These are phyloP conservation scores for Trichoderma sp. DNA, from an alignment of 2,329 filamentous ascomycete species.

Conservation along the genomic window DNA sequence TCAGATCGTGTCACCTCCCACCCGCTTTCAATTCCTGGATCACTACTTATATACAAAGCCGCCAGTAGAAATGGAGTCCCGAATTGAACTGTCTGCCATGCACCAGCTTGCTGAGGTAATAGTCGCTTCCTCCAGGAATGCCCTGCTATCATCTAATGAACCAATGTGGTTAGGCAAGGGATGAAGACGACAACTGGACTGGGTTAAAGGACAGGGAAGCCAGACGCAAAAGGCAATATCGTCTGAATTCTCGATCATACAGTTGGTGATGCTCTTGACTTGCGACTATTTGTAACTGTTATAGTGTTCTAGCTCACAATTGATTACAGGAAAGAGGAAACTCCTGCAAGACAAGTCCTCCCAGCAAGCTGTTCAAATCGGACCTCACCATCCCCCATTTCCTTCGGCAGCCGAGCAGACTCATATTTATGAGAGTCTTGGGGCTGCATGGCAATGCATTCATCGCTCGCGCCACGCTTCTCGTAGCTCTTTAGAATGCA, in stretches of 20 bases:
- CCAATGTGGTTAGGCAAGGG: background rate
- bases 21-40: background rate
- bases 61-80: background rate
- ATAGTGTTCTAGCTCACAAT: too few species aligned
- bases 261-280: background rate
- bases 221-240: background rate
- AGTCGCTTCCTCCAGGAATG: background rate
- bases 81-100: background rate
- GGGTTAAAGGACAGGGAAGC: background rate
- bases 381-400: background rate
- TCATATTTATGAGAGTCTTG: background rate
- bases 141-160: background rate
- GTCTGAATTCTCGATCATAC: background rate
- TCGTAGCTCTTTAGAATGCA: background rate
- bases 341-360: background rate
- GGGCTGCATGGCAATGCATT: background rate
- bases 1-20: background rate
- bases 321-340: background rate
- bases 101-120: background rate
- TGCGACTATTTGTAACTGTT: background rate
- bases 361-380: background rate
- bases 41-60: background rate
- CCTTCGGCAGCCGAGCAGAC: background rate
- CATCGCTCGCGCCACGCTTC: background rate
- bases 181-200: background rate